Conservation (phyloP, 129 eudicot species). For the Artemisia tridentata region DNA sequence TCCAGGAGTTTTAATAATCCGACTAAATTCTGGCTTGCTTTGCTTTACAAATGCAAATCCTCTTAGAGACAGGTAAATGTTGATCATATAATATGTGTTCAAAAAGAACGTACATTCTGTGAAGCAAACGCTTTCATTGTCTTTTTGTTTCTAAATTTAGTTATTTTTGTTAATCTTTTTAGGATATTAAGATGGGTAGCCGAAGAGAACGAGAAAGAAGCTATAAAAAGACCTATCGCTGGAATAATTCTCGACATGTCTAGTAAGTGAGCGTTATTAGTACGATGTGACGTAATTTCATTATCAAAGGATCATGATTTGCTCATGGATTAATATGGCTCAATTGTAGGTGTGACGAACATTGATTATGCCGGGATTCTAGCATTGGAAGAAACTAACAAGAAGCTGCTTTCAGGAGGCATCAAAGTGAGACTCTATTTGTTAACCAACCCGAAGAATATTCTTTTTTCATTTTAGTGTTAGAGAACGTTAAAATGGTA, state of each 20-base stretch:
- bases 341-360: conserved; percentile 44
- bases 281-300: neutral
- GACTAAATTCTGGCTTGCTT: conserved; percentile 75
- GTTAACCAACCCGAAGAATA: too few species aligned
- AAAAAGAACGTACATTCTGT: neutral
- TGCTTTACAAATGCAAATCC: conserved; percentile 87
- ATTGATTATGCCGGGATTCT: conserved; percentile 57
- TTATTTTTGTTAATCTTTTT: neutral
- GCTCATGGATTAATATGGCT: conserved; percentile 1
- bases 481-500: too few species aligned
- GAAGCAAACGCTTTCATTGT: neutral
- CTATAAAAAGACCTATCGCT: conserved; percentile 28
- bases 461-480: too few species aligned
- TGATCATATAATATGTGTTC: neutral
- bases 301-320: neutral
- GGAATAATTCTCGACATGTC: conserved; percentile 64
- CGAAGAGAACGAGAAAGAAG: conserved; percentile 36
- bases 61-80: conserved; percentile 72
- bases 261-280: conserved; percentile 36
- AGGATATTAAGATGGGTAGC: conserved; percentile 50
- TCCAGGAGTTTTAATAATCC: conserved; percentile 62
- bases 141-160: neutral
- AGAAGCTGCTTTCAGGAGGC: conserved; percentile 45
- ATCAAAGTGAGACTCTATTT: conserved; percentile 34
- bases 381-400: conserved; percentile 50